Base-by-base conservation (phyloP, 1,284 basidiomycete species). In the Puccinia coronata region DNA sequence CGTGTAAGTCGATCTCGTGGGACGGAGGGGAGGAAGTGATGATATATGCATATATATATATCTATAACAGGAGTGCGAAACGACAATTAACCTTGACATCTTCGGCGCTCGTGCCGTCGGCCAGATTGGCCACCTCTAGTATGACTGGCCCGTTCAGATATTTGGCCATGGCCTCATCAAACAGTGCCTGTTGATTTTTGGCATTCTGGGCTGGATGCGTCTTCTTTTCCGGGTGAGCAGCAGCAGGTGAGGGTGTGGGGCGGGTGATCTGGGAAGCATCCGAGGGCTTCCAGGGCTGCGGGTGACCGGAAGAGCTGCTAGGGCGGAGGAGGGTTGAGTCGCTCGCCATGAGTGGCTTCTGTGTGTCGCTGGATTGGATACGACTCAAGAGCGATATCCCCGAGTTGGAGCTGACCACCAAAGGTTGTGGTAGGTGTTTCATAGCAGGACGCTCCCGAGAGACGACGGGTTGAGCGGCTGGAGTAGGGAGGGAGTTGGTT, bases 111-210 rank as follows among this genome's bases (percentile, higher is more conserved):
- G 76, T 78, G 25, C 75, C 76, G 43, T 78, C 76, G 18, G 76
- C 76, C 34, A 78, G 41, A 78, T 78, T 78, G 20, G 76, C 57
- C 25, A 78, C 76, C 51, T 78, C 76, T n/a, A 78, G n/a, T 20
- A 78, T 77, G 11, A 77, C 74, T 23, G 74, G 74, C 23, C 74
- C 74, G 34, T 63, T 51, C 14, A 77, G 51, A 36, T 77, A 77
- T 41, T 53, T 65, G 23, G 55, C 59, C 61, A 77, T 63, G 12
- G 74, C 74, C 47, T 49, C 39, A 47, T 77, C 74, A 47, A 49
- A 74, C 41, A 53, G 28, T 16, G 59, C 41, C 39, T 69, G 57
- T 2, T 77, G 74, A 31, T 25, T 65, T 77, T 47, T 77, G 11
- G 61, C 18, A 23, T 39, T 20, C 28, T 47, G 74, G 51, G 6